phyloP scores from a whole-genome alignment of 116 monocot species.

The Dioscorea cayenensis region DNA sequence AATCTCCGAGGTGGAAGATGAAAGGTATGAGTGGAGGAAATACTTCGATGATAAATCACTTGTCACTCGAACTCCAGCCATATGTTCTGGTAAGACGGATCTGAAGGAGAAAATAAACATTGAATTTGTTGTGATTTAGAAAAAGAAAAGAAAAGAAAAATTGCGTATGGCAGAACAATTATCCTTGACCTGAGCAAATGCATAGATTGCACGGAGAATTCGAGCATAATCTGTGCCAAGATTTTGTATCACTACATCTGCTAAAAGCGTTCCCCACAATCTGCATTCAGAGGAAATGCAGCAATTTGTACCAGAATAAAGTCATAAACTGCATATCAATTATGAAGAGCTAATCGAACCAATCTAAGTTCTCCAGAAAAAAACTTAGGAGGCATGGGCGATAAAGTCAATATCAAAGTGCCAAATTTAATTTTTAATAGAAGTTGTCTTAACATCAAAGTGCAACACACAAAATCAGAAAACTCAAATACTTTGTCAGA shows the following conservation, averaged over 20 bases:
- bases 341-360: too few relatives aligned
- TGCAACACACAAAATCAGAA: too few relatives aligned
- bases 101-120: constrained; percentile 18
- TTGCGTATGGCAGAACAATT: not conserved
- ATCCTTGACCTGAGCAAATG: constrained; percentile 74
- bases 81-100: constrained; percentile 65
- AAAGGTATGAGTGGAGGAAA: too few relatives aligned
- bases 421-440: too few relatives aligned
- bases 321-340: too few relatives aligned
- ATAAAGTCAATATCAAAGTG: too few relatives aligned
- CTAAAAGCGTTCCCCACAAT: constrained; percentile 91
- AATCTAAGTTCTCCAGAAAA: too few relatives aligned
- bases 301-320: not conserved
- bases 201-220: constrained; percentile 87
- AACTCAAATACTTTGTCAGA: too few relatives aligned
- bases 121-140: not conserved
- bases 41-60: not conserved
- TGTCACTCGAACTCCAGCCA: constrained; percentile 37
- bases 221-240: constrained; percentile 98
- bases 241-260: constrained; percentile 91
- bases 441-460: too few relatives aligned
- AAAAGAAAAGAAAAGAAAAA: too few relatives aligned
- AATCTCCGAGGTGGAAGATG: too few relatives aligned
- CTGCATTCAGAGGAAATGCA: constrained; percentile 26
- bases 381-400: too few relatives aligned